Conservation (phyloP, 208 protist genomes). For the Trichomonas gallinae region DNA sequence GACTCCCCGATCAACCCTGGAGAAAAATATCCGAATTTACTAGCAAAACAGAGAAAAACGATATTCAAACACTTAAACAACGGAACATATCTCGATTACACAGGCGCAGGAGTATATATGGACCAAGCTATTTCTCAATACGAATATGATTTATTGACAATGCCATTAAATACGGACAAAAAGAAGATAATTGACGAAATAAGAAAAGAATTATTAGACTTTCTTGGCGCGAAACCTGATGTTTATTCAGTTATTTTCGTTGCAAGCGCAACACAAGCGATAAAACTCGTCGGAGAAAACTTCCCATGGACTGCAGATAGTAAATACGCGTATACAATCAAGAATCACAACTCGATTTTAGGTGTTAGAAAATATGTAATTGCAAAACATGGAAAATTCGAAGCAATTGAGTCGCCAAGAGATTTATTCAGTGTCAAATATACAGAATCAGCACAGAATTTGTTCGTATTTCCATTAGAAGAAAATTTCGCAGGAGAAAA, state of each 20-base stretch:
- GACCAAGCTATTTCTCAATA: background rate
- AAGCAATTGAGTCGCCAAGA: background rate
- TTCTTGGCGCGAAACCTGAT: background rate
- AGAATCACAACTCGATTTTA: constrained; percentile 29
- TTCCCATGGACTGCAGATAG: constrained; percentile 18
- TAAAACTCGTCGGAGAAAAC: constrained; percentile 12
- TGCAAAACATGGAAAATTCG: background rate
- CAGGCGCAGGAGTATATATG: background rate
- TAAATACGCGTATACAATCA: background rate
- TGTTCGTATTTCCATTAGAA: constrained; percentile 26
- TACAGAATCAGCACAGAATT: background rate
- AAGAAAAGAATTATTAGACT: background rate
- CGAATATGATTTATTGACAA: background rate
- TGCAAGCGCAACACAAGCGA: constrained; percentile 26
- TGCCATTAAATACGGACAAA: background rate
- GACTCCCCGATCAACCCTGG: background rate
- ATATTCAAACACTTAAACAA: background rate
- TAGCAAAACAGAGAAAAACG: background rate
- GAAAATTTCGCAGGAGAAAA: constrained; percentile 26
- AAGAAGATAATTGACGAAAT: background rate
- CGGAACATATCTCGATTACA: background rate
- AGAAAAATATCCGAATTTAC: background rate
- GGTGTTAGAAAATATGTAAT: constrained; percentile 19
- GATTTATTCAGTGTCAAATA: background rate
- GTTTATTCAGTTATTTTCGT: constrained; percentile 23